A percentile compares a stretch with the other conserved stretches of the same genome.
Evolutionary conservation across 2,329 filamentous ascomycete genomes (phyloP).

Genomic region (Stagonosporopsis tanaceti): DNA sequence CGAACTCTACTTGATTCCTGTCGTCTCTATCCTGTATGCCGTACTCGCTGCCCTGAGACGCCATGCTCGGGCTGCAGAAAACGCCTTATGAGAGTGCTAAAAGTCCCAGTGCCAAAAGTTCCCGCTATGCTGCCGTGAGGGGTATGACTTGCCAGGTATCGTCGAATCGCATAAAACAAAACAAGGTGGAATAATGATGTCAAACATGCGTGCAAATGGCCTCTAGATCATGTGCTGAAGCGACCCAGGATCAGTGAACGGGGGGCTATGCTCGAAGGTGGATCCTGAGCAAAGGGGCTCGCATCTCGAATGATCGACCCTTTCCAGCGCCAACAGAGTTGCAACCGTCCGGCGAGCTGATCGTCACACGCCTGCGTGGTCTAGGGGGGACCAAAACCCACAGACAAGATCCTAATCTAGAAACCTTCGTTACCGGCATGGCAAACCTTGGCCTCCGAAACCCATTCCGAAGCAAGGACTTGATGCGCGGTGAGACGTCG

Average conservation of each 20-base stretch:
- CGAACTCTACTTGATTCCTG: constrained; percentile 10
- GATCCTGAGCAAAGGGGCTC: constrained; percentile 20
- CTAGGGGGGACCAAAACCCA: constrained; percentile 22
- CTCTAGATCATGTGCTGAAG: constrained; percentile 29
- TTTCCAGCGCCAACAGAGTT: constrained; percentile 19
- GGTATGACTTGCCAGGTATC: constrained; percentile 49
- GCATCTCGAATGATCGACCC: constrained; percentile 17
- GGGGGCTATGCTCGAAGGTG: constrained; percentile 10
- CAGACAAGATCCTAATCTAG: constrained; percentile 54
- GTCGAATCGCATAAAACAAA: constrained; percentile 40
- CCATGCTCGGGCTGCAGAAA: constrained; percentile 12
- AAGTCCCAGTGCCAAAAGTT: constrained; percentile 36
- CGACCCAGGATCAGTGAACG: constrained; percentile 17
- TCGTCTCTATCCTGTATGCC: constrained; percentile 12
- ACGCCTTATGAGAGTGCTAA: constrained; percentile 22
- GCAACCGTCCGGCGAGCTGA: constrained; percentile 3
- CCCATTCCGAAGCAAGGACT: constrained; percentile 98
- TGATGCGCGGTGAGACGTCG: constrained; percentile 95
- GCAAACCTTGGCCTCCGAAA: constrained; percentile 95
- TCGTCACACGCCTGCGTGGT: constrained; percentile 25
- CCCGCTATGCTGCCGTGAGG: constrained; percentile 49
- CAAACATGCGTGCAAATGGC: constrained; percentile 29
- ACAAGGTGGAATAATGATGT: constrained; percentile 31
- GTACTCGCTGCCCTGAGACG: constrained; percentile 13
- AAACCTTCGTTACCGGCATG: constrained; percentile 96